A percentile compares a stretch with the other conserved stretches of the same genome.
Evolutionary conservation across 2,329 filamentous ascomycete genomes (phyloP).

Genomic region (Bipolaris cookei): DNA sequence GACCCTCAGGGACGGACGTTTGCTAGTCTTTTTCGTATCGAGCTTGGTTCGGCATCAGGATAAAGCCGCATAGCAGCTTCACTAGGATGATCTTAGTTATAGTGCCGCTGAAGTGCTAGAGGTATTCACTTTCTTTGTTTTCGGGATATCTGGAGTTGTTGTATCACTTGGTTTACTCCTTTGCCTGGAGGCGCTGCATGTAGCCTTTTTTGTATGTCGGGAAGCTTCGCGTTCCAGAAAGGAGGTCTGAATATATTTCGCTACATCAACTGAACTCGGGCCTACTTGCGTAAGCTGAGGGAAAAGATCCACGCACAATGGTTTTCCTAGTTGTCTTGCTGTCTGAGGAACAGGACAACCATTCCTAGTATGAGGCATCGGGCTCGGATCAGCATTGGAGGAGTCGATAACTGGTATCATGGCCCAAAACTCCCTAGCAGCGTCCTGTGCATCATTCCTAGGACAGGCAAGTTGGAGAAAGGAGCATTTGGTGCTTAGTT

Average conservation of each 20-base stretch:
- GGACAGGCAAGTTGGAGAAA: constrained; percentile 9
- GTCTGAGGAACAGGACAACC: background rate
- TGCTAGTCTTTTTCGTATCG: too few species aligned
- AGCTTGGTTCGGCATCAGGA: too few species aligned
- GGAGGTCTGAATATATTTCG: background rate
- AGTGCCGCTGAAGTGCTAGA: background rate
- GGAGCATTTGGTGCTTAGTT: background rate
- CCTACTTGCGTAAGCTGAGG: constrained; percentile 2
- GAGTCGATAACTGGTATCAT: constrained; percentile 1
- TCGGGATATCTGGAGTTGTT: background rate
- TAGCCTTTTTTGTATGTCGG: background rate
- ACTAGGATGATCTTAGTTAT: too few species aligned
- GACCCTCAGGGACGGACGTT: too few species aligned
- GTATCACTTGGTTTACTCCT: background rate
- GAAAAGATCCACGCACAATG: constrained; percentile 1
- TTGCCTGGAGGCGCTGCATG: background rate
- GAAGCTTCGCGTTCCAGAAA: background rate
- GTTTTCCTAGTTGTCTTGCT: background rate
- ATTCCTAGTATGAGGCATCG: constrained; percentile 1
- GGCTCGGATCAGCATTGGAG: background rate
- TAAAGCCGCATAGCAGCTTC: too few species aligned
- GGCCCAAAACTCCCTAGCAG: constrained; percentile 6
- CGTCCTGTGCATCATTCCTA: constrained; percentile 1
- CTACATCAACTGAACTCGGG: constrained; percentile 2
- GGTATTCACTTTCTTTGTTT: constrained; percentile 2